A percentile compares a stretch with the other conserved stretches of the same genome.
Evolutionary conservation across 1,284 basidiomycete genomes (phyloP).

Genomic region (Malassezia caprae): DNA sequence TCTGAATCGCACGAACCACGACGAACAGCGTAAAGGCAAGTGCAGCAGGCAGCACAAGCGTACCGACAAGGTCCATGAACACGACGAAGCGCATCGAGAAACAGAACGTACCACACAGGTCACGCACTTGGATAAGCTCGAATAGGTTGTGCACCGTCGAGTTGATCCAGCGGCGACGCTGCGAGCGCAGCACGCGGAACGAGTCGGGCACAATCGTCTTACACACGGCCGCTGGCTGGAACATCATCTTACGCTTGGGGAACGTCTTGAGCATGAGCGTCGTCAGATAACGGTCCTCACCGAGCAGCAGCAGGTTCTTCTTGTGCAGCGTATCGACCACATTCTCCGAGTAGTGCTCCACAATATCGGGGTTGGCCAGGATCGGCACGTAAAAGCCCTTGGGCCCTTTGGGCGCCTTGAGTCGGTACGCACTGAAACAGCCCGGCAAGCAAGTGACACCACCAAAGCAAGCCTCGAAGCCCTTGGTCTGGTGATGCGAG

Average conservation of each 20-base stretch:
- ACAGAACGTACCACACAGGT: slow-evolving; percentile 52
- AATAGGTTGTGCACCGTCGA: slow-evolving; percentile 52
- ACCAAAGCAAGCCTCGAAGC: slow-evolving; percentile 51
- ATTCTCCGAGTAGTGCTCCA: slow-evolving; percentile 52
- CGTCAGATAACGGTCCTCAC: slow-evolving; percentile 52
- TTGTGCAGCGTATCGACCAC: slow-evolving; percentile 52
- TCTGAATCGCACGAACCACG: slow-evolving; percentile 42
- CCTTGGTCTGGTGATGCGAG: slow-evolving; percentile 78
- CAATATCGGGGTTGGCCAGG: slow-evolving; percentile 51
- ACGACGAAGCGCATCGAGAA: slow-evolving; percentile 51
- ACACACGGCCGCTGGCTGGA: slow-evolving; percentile 51
- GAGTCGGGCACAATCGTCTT: slow-evolving; percentile 52
- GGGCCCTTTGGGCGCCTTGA: slow-evolving; percentile 52
- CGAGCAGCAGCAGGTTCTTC: slow-evolving; percentile 51
- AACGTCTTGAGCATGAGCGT: slow-evolving; percentile 52
- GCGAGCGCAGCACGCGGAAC: slow-evolving; percentile 51
- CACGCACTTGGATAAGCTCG: slow-evolving; percentile 51
- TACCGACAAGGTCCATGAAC: slow-evolving; percentile 52
- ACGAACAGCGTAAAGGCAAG: slow-evolving; percentile 51
- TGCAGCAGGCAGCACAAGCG: slow-evolving; percentile 51
- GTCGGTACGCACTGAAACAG: slow-evolving; percentile 51
- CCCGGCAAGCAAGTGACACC: slow-evolving; percentile 52
- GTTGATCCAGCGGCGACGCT: slow-evolving; percentile 52
- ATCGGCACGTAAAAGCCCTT: slow-evolving; percentile 52
- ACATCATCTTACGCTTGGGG: slow-evolving; percentile 53